Base-by-base conservation (phyloP, 2,329 filamentous ascomycete genomes). In the Lizonia empirigonia region DNA sequence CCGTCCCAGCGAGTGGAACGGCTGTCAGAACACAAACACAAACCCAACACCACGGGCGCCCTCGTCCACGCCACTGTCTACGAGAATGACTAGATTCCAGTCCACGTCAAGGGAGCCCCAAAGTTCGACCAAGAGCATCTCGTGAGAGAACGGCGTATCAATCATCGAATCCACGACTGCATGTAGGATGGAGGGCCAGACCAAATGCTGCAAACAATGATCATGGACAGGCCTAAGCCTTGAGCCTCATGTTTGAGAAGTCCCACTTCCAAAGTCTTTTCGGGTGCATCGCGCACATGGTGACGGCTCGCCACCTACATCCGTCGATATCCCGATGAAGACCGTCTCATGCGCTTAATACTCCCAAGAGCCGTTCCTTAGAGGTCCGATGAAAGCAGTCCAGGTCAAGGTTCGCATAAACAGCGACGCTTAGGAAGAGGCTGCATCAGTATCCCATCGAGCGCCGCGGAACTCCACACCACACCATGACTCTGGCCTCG, bases 241-340 rank as follows among this genome's bases (percentile, higher is more conserved):
- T 74, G 71, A 73, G 62, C 65, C 70, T 72, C 71, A 71, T 70
- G 69, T 68, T 63, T 53, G 68, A 70, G 70, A 73, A 68, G 71
- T 72, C 71, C 71, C 63, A 46, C 59, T 56, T 44, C 44, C 40
- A 59, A 48, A 50, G 52, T 40, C 53, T 38, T 53, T 49, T 42
- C 45, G 3, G 12, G 24, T 12, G 44, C 49, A 47, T 15, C n/a
- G 9, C 12, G 39, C 39, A 41, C 13, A 23, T 22, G 22, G 30
- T 36, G 10, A 24, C 22, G 20, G 16, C 37, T 34, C 19, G 22
- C n/a, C 13, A 23, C 20, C 22, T 23, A 42, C 27, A 32, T 22
- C 19, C n/a, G 27, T 19, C 32, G 32, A 5, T 26, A n/a, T 13
- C 45, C 35, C 33, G 22, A 38, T 34, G 37, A 13, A 34, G 34